Evolutionary conservation across 2,329 filamentous ascomycete species (phyloP), one percentile per base, ranked within the genome.

Genomic region (Penicillium freii): DNA sequence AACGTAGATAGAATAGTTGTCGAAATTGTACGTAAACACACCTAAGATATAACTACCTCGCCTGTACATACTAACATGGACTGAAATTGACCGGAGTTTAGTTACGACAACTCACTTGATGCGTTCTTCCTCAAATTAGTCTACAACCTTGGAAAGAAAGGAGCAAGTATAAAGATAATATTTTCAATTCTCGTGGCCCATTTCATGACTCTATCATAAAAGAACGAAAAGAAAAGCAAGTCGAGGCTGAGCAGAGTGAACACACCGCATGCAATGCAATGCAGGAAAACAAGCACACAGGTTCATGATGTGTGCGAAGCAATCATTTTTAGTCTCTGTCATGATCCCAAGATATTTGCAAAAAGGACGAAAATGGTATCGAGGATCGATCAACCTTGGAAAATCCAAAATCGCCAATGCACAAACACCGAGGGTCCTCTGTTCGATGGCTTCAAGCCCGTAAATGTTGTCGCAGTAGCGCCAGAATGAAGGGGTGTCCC

Each of bases 171-270:
- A 40, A 42, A 25, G 33, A 55, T 56, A 57, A 38, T 54, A 62
- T 66, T 69, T 71, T 69, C 56, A 63, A 68, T 71, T 72, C 54
- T 69, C 67, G 62, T 72, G 64, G 68, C 66, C 65, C 62, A 66
- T 59, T 63, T 69, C 68, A 67, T 71, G 59, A 67, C 54, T 73
- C 64, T 71, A 72, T 72, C 66, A 71, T 68, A 60, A 65, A 66
- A 62, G 59, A 66, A 66, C 61, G 59, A 62, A 65, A 66, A 63
- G 56, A 57, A 67, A 65, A 66, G 60, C 60, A 66, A 63, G 54
- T 60, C 31, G 57, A 64, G 57, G 61, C 64, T 63, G 63, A 61
- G 62, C 68, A 72, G 67, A 71, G 62, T 55, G 65, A 65, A 66
- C 53, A 65, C 56, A 62, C 61, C 63, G 62, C 61, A 66, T 63